A percentile compares a stretch with the other conserved stretches of the same genome.
Evolutionary conservation across 306 rosid species (phyloP).

Genomic region (Dryas octopetala): DNA sequence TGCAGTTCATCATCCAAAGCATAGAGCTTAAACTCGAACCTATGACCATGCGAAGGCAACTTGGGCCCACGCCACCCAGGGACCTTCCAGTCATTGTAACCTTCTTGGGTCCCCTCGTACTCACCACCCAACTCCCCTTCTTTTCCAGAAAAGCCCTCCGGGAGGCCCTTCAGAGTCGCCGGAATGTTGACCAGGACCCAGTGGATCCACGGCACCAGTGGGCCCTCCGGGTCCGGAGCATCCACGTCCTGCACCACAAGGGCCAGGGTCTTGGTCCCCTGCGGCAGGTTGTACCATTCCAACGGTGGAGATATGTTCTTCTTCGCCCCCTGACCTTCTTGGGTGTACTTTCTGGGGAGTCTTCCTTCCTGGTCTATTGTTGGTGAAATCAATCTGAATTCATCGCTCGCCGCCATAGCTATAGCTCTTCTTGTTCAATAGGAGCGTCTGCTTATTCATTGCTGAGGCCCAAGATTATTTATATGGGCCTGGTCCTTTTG

Average conservation of each 20-base stretch:
- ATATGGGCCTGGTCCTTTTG: slow-evolving; percentile 6
- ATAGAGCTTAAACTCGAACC: slow-evolving; percentile 64
- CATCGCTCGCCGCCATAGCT: slow-evolving; percentile 41
- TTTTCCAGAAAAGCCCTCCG: slow-evolving; percentile 78
- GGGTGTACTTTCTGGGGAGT: slow-evolving; percentile 60
- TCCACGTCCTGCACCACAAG: slow-evolving; percentile 78
- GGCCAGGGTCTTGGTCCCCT: slow-evolving; percentile 62
- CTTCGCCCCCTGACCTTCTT: slow-evolving; percentile 76
- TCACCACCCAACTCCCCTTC: slow-evolving; percentile 55
- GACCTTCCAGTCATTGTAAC: slow-evolving; percentile 56
- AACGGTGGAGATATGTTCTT: slow-evolving; percentile 77
- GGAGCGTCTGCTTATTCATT: too few species aligned
- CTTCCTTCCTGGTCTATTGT: slow-evolving; percentile 53
- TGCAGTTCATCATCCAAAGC: slow-evolving; percentile 67
- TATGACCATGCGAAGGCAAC: slow-evolving; percentile 64
- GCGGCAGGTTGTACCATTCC: slow-evolving; percentile 82
- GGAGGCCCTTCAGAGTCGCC: slow-evolving; percentile 45
- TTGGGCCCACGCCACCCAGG: slow-evolving; percentile 83
- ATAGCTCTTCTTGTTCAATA: background rate
- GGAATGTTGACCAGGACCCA: slow-evolving; percentile 82
- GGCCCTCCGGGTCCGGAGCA: slow-evolving; percentile 55
- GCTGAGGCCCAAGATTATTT: background rate
- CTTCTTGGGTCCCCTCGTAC: slow-evolving; percentile 50
- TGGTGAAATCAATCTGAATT: slow-evolving; percentile 62
- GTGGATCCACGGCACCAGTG: slow-evolving; percentile 67